Conservation (phyloP, 2,329 filamentous ascomycete genomes). For the Catunica adiposa region DNA sequence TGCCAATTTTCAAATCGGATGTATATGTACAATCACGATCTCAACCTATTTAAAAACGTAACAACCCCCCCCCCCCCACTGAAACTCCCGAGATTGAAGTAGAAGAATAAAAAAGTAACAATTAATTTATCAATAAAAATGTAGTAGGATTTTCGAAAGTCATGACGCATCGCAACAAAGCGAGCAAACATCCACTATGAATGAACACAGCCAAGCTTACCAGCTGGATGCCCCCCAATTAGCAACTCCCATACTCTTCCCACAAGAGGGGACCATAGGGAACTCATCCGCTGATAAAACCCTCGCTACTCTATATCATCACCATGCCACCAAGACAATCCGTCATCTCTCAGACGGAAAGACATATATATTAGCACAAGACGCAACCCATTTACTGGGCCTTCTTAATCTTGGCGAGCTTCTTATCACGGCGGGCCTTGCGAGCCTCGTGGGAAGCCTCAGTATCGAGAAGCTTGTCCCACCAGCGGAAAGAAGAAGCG, state of each 20-base stretch:
- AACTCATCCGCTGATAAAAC: neutral
- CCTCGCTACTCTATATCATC: neutral
- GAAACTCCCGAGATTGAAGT: neutral
- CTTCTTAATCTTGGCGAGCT: constrained; percentile 55
- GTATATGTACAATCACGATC: neutral
- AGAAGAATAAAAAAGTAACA: constrained; percentile 1
- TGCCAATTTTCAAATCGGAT: too few relatives aligned
- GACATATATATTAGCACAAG: neutral
- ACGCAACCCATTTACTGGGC: constrained; percentile 32
- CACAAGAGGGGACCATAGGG: neutral
- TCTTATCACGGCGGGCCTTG: constrained; percentile 67
- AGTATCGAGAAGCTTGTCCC: constrained; percentile 88
- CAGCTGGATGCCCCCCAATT: neutral
- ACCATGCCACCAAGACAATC: neutral
- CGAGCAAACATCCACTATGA: neutral
- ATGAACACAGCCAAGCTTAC: neutral
- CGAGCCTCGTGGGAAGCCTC: constrained; percentile 79
- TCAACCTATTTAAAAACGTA: neutral
- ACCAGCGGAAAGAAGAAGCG: constrained; percentile 95
- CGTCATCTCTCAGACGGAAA: neutral
- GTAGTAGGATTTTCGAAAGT: neutral
- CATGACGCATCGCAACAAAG: neutral
- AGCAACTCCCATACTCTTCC: neutral
- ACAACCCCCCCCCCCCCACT: neutral
- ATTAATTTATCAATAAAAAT: constrained; percentile 10